Evolutionary conservation across 306 rosid genomes (phyloP), one percentile per base, ranked within the genome.

Genomic region (Prunus padus): DNA sequence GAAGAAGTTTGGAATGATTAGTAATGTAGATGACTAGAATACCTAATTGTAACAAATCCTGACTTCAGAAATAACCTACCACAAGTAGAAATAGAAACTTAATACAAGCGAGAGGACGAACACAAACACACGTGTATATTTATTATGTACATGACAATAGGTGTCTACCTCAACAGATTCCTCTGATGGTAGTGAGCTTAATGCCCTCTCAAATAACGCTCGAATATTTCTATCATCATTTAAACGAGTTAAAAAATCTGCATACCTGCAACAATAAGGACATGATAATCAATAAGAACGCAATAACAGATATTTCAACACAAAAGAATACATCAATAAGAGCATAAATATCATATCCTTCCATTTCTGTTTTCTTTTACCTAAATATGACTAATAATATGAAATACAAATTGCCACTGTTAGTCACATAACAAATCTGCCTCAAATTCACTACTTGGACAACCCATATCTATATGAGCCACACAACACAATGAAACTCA

Each of bases 201-300:
- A 72, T 60, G 98, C 93, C 74, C 97, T 87, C 87, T 95, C 98
- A 79, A 95, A 95, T 70, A 95, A 87, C 71, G 98, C 98, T n/a
- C 97, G 88, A 76, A 95, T 90, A 76, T 95, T 92, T 84, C 89
- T 89, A 84, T 95, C 97, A 81, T 92, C 98, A 81, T 95, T 95
- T 85, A 95, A 82, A 49, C 96, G 93, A 65, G 90, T 88, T 86
- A 95, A 87, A 84, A 95, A 95, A 87, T 95, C 97, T 55, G 97
- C 93, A 85, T 95, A 95, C 83, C 98, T 95, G 84, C 80, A 76
- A 76, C 42, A 82, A 40, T 72, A 72, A 65, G 57, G 79, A 81
- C 81, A 83, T 19, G 22, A 51, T 47, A 71, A 28, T 25, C 28
- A 4, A n/a, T 56, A 23, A 30, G 30, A 22, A 52, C 11, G 16